Conservation (phyloP, 2,329 filamentous ascomycete species). For the Alternaria hordeiaustralica region DNA sequence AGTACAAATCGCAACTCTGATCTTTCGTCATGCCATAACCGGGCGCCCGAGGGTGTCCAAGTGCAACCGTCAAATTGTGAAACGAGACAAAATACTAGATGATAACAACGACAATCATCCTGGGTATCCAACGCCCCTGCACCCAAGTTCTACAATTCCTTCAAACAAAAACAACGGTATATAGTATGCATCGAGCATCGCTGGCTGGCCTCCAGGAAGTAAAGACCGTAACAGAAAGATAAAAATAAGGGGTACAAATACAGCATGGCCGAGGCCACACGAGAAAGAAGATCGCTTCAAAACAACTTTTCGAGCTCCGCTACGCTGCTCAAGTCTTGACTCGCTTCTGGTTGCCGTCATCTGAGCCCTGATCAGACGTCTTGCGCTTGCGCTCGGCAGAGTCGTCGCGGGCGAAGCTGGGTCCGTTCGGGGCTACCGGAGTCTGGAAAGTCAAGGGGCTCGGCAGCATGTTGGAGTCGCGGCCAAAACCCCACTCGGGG, state of each 20-base stretch:
- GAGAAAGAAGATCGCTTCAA: neutral
- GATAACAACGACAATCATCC: conserved; percentile 17
- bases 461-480: conserved; percentile 83
- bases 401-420: conserved; percentile 54
- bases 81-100: conserved; percentile 16
- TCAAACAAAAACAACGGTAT: neutral
- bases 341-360: conserved; percentile 46
- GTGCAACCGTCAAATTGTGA: conserved; percentile 18
- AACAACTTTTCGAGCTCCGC: neutral
- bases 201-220: conserved; percentile 1
- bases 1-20: conserved; percentile 10
- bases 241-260: conserved; percentile 18
- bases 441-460: conserved; percentile 94
- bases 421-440: conserved; percentile 61
- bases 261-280: neutral
- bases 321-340: conserved; percentile 39
- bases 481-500: conserved; percentile 83
- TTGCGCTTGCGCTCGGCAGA: conserved; percentile 49
- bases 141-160: conserved; percentile 17
- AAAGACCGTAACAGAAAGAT: conserved; percentile 7
- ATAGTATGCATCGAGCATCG: conserved; percentile 17
- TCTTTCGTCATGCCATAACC: conserved; percentile 17
- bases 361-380: conserved; percentile 49
- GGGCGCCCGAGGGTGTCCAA: conserved; percentile 2
- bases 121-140: conserved; percentile 39